Base-by-base conservation (phyloP, 306 rosid genomes). In the Bauhinia variegata region DNA sequence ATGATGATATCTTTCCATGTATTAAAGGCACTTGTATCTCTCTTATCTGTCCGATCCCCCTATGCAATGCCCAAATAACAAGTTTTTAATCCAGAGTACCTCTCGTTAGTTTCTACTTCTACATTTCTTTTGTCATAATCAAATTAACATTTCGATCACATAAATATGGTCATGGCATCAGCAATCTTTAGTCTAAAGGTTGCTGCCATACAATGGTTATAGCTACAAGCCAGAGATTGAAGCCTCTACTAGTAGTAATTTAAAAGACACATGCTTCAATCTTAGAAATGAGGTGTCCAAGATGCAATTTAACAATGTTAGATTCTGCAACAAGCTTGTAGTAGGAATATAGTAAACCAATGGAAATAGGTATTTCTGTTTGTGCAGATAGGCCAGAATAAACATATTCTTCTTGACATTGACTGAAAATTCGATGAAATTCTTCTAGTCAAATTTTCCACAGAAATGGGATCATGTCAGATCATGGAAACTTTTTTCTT, bases 11-110 rank as follows among this genome's bases (percentile, higher is more conserved):
- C 97, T 86, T 93, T 93, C 96, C 97, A 93, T 0, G 99, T 86
- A 86, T 90, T 88, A 67, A 90, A 93, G 65, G 97, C 91, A 79
- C 86, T 93, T 17, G 81, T 83, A 63, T 82, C 91, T 86, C 91
- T 90, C 82, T 88, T 93, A 82, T 93, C 97, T 39, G 97, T 93
- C 42, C 96, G 91, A 74, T 90, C 97, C 54, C 97, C 99, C 97
- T 93, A 75, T 77, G 62, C 60, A 75, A 73, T 64, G 63, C 43
- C n/a, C 41, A 75, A 73, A 67, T 30, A 32, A 70, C 32, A 44
- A 67, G 62, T 43, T 31, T 61, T 73, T 12, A 71, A 59, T 8
- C 16, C n/a, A n/a, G 39, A 13, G 10, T 30, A 39, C 23, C 50
- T 23, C 28, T 23, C 28, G 2, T 23, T 23, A 23, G 1, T 23